Conservation (phyloP, 208 protist species). For the Spongospora subterranea region DNA sequence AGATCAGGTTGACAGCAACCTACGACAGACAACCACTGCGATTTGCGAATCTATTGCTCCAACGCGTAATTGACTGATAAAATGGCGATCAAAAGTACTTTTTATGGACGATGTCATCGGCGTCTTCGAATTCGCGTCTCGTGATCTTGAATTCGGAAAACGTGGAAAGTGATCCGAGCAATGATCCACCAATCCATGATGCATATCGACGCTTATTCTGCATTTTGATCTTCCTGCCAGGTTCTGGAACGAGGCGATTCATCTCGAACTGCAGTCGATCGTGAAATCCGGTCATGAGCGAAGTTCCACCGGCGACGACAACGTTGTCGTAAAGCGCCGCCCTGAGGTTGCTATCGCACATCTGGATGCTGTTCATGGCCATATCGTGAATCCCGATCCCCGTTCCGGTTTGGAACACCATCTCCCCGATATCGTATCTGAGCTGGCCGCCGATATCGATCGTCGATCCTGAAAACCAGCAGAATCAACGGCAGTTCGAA, state of each 20-base stretch:
- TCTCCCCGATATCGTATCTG: background rate
- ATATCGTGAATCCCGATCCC: background rate
- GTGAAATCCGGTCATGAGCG: constrained; percentile 37
- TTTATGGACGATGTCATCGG: constrained; percentile 49
- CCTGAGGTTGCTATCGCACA: constrained; percentile 6
- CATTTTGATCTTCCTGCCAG: background rate
- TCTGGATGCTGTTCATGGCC: background rate
- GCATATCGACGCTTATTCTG: background rate
- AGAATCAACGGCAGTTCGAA: background rate
- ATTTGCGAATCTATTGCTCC: no score
- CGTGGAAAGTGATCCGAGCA: constrained; percentile 21
- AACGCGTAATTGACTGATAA: no score
- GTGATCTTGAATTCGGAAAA: constrained; percentile 26
- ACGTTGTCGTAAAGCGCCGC: background rate
- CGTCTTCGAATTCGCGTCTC: constrained; percentile 41
- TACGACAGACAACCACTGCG: no score
- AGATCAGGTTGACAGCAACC: no score
- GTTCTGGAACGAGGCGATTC: background rate
- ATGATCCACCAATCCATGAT: constrained; percentile 8
- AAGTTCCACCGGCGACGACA: background rate
- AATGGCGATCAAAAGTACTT: constrained; percentile 55
- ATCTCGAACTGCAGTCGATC: background rate
- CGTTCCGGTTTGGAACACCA: background rate
- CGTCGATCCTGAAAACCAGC: background rate
- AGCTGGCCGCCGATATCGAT: background rate